Evolutionary conservation across 2,329 filamentous ascomycete genomes (phyloP).

Genomic region (Aaosphaeria arxii): DNA sequence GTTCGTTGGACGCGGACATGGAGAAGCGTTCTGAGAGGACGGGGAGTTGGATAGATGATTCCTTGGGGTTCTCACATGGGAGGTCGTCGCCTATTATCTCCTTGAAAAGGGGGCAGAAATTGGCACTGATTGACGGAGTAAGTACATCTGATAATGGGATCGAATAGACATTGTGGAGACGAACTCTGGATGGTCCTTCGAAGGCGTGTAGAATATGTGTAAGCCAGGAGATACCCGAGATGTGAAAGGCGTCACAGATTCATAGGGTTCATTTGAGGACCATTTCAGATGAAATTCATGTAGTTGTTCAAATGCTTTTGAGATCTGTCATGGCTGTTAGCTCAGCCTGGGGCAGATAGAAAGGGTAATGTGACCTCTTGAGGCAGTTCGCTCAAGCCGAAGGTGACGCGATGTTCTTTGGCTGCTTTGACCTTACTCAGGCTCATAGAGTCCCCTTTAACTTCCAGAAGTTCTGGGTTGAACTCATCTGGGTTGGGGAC

Average conservation of each 20-base stretch:
- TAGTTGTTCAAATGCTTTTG: constrained; percentile 59
- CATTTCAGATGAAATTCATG: constrained; percentile 78
- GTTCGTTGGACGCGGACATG: constrained; percentile 64
- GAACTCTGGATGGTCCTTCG: constrained; percentile 36
- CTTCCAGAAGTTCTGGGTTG: constrained; percentile 60
- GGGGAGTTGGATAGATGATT: constrained; percentile 62
- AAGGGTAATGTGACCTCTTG: constrained; percentile 47
- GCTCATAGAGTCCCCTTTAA: constrained; percentile 54
- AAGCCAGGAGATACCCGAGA: constrained; percentile 77
- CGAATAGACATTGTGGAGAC: constrained; percentile 5
- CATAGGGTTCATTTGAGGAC: constrained; percentile 59
- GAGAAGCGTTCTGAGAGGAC: constrained; percentile 58
- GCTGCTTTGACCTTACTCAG: constrained; percentile 63
- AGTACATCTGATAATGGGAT: background rate
- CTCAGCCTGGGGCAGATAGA: background rate
- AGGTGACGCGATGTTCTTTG: constrained; percentile 76
- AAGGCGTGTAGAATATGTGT: constrained; percentile 73
- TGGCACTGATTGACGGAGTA: constrained; percentile 1
- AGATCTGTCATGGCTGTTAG: constrained; percentile 47
- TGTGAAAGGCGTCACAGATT: constrained; percentile 65
- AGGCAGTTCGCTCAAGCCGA: constrained; percentile 72
- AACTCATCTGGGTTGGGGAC: constrained; percentile 65
- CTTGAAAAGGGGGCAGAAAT: constrained; percentile 58
- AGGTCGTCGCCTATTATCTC: constrained; percentile 54
- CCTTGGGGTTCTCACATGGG: constrained; percentile 53